Evolutionary conservation across 1,284 basidiomycete genomes (phyloP).

Genomic region (Fomitopsis betulina): DNA sequence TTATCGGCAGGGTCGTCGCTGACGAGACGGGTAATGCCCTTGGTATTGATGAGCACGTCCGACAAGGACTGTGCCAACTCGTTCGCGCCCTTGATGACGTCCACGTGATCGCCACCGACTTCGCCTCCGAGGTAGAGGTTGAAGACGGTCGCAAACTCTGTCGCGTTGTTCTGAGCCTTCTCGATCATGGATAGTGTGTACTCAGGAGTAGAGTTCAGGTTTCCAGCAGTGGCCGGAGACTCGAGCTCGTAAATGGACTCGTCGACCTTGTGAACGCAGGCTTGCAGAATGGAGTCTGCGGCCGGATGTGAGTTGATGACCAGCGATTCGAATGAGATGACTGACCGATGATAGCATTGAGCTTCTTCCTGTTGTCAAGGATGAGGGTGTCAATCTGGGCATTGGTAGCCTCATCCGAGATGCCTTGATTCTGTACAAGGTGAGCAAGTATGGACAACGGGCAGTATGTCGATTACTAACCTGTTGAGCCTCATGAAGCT

Average conservation of each 20-base stretch:
- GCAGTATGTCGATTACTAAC: constrained; percentile 34
- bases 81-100: constrained; percentile 97
- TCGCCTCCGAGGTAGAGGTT: constrained; percentile 89
- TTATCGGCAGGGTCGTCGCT: constrained; percentile 89
- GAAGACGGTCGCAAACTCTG: constrained; percentile 94
- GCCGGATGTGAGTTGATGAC: constrained; percentile 6
- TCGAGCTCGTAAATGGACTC: constrained; percentile 97
- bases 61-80: constrained; percentile 92
- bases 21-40: constrained; percentile 92
- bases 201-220: constrained; percentile 94
- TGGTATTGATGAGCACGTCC: constrained; percentile 90
- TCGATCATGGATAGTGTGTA: constrained; percentile 99
- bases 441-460: constrained; percentile 10
- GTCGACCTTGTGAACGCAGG: constrained; percentile 96
- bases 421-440: constrained; percentile 63
- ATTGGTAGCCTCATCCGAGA: constrained; percentile 86
- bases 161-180: constrained; percentile 91
- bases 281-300: constrained; percentile 92
- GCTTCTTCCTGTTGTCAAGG: constrained; percentile 95
- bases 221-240: constrained; percentile 90
- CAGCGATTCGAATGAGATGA: neutral
- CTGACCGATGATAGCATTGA: constrained; percentile 94
- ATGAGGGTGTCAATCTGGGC: constrained; percentile 97
- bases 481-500: constrained; percentile 85
- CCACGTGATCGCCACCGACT: constrained; percentile 90